A percentile compares a stretch with the other conserved stretches of the same genome.
Conservation (phyloP, 2,329 filamentous ascomycete species). For the Juglanconis oblonga region DNA sequence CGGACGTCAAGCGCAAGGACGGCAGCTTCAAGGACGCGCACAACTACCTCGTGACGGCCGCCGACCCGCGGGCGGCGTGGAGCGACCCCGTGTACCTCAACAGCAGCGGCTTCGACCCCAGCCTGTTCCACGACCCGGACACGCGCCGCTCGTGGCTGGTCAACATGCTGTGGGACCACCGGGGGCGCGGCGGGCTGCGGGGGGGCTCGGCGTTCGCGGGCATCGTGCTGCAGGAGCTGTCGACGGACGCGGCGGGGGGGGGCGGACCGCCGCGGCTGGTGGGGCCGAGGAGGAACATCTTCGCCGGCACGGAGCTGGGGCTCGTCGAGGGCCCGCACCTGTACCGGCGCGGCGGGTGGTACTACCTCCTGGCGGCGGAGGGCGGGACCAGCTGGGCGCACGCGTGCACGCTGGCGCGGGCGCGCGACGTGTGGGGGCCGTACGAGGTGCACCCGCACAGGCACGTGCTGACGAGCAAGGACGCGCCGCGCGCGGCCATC, state of each 20-base stretch:
- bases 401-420: constrained; percentile 56
- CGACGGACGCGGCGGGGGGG: no score
- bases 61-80: constrained; percentile 57
- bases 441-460: constrained; percentile 60
- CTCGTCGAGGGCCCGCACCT: constrained; percentile 58
- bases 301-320: constrained; percentile 50
- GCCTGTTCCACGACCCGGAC: constrained; percentile 52
- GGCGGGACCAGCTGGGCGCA: constrained; percentile 61
- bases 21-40: constrained; percentile 63
- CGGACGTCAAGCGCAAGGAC: constrained; percentile 65
- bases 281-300: constrained; percentile 54
- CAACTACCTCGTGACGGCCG: constrained; percentile 59
- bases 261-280: constrained; percentile 45
- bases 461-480: constrained; percentile 53
- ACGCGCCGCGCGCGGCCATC: constrained; percentile 45
- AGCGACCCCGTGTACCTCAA: constrained; percentile 56
- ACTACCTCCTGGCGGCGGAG: constrained; percentile 59
- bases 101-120: constrained; percentile 62
- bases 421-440: constrained; percentile 54
- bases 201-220: constrained; percentile 44
- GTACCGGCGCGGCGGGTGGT: constrained; percentile 56
- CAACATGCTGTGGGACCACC: constrained; percentile 57
- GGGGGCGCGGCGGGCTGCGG: constrained; percentile 37
- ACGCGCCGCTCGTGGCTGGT: constrained; percentile 55
- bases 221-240: constrained; percentile 59